Base-by-base conservation (phyloP, 305 asterid species). In the Fraxinus velutina region DNA sequence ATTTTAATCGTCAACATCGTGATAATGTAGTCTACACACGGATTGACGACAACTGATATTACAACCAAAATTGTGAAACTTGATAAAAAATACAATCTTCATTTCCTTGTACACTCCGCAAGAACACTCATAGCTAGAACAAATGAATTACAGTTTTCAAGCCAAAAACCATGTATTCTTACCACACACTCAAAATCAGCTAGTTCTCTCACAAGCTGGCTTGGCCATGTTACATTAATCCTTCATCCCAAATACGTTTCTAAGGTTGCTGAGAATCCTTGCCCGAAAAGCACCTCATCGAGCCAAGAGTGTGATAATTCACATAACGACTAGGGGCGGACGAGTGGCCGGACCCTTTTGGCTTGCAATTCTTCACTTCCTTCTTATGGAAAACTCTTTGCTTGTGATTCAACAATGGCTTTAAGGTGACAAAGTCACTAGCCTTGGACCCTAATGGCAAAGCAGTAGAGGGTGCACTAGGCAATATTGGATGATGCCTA, bases 291-390 rank as follows among this genome's bases (percentile, higher is more conserved):
- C 98, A 93, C 50, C 87, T 80, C 55, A 73, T 80, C 9, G 91
- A 84, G 27, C 91, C 92, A n/a, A 88, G 84, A 1, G 88, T 84
- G 13, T 88, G 92, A 47, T 85, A 88, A 32, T 95, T 95, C 36
- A 91, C 96, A 66, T 77, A 93, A 2, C 97, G 95, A 77, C 98
- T 93, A 4, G 99, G 99, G 8, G 92, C 97, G 0, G 99, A 95
- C 2, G 98, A 90, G 78, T 86, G 97, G 34, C 87, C 88, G 6
- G 86, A 44, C 52, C 97, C 98, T 74, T 90, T 95, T 0, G 99
- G 98, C 94, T 86, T 86, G 88, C 97, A 93, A 34, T 90, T 81
- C 83, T 87, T 87, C 33, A 93, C 76, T 62, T 84, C 90, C 19
- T 78, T 81, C 60, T 57, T 79, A 81, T 77, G 86, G 21, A 88